These are phyloP conservation scores for Plasmodium sp. DNA, from an alignment of 169 alveolate genomes.

Conservation along the genomic window DNA sequence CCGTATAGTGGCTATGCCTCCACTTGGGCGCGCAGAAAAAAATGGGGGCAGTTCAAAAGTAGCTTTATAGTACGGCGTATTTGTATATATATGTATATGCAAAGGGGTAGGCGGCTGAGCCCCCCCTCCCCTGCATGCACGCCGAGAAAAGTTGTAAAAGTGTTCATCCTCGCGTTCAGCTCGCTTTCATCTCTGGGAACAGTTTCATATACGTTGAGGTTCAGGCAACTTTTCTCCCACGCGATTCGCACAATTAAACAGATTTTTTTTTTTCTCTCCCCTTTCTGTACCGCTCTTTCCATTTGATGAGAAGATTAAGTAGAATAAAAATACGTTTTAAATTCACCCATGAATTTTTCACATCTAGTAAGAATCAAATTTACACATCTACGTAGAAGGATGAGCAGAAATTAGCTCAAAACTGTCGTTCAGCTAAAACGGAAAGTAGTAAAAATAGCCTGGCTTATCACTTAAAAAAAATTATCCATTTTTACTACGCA, in stretches of 20 bases:
- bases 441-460: not conserved
- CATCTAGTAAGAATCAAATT: not conserved
- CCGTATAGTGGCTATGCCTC: not conserved
- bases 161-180: not conserved
- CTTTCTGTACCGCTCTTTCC: not conserved
- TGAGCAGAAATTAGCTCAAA: not conserved
- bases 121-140: conserved; percentile 36
- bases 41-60: not conserved
- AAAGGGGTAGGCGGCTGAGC: not conserved
- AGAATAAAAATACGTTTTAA: not conserved
- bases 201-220: not conserved
- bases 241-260: not conserved
- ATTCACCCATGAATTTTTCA: not conserved
- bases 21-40: not conserved
- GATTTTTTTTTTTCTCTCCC: not conserved
- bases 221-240: not conserved
- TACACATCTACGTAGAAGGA: not conserved
- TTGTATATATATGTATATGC: not conserved
- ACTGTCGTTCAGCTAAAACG: not conserved
- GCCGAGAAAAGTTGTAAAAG: conserved; percentile 24
- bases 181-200: not conserved
- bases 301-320: not conserved
- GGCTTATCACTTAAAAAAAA: not conserved
- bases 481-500: not conserved
- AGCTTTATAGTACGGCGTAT: not conserved